Conservation (phyloP, 140 eudicot species). For the Erigeron philadelphicus region DNA sequence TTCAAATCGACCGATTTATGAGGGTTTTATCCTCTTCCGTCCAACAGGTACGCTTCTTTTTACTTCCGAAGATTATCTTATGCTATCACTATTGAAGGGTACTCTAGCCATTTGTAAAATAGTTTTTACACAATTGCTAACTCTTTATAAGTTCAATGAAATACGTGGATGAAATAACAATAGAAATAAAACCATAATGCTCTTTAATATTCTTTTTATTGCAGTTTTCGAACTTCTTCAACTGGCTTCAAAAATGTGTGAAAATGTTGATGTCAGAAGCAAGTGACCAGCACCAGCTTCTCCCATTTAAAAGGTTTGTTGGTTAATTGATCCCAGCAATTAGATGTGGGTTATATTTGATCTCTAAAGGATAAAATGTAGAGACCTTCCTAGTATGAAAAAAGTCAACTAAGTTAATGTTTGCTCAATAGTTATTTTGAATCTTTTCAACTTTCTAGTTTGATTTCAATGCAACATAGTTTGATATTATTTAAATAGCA, state of each 20-base stretch:
- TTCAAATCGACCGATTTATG: constrained; percentile 75
- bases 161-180: background rate
- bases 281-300: constrained; percentile 77
- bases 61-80: background rate
- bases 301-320: constrained; percentile 68
- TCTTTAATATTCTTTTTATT: constrained; percentile 12
- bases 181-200: constrained; percentile 2
- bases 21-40: constrained; percentile 75
- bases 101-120: background rate
- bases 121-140: background rate
- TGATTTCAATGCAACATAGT: background rate
- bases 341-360: background rate
- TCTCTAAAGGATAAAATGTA: background rate
- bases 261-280: constrained; percentile 89
- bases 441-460: constrained; percentile 1
- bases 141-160: background rate
- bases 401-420: background rate
- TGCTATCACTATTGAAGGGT: background rate
- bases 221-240: constrained; percentile 95
- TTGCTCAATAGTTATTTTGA: background rate
- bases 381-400: background rate
- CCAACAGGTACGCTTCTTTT: constrained; percentile 60
- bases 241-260: constrained; percentile 87
- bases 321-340: background rate
- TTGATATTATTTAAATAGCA: background rate